phyloP scores from a whole-genome alignment of 805 yeast species.

The Nakazawaea siamensis region DNA sequence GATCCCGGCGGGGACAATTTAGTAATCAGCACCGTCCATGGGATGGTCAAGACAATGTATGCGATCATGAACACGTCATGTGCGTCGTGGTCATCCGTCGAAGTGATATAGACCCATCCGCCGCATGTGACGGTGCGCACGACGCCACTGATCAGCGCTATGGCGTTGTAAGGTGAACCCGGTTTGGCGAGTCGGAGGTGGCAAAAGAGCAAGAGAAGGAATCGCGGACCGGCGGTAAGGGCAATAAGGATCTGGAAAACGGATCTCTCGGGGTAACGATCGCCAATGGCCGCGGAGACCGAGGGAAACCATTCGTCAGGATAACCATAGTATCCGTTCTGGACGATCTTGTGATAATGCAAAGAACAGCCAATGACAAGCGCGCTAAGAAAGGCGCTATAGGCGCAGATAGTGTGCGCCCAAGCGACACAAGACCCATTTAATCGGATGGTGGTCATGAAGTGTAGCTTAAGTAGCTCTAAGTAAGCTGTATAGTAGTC shows the following conservation, averaged over 20 bases:
- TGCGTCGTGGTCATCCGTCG: conserved; percentile 94
- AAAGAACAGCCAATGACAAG: conserved; percentile 63
- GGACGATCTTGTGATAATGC: conserved; percentile 83
- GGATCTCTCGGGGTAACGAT: conserved; percentile 91
- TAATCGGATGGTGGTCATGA: conserved; percentile 28
- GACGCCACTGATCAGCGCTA: conserved; percentile 45
- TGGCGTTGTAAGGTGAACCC: conserved; percentile 24
- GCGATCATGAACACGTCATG: conserved; percentile 94
- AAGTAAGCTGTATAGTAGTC: too few species aligned
- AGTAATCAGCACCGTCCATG: conserved; percentile 74
- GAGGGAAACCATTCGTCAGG: conserved; percentile 99
- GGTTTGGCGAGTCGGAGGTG: conserved; percentile 37
- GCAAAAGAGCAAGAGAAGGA: conserved; percentile 47
- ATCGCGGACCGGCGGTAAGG: conserved; percentile 88
- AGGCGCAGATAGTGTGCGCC: conserved; percentile 67
- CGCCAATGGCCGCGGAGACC: conserved; percentile 96
- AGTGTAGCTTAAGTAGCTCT: too few species aligned
- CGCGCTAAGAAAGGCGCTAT: conserved; percentile 69
- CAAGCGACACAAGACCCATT: conserved; percentile 63
- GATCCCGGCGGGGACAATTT: conserved; percentile 38
- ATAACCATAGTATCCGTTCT: conserved; percentile 79
- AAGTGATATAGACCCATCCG: conserved; percentile 97
- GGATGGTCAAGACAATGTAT: conserved; percentile 81
- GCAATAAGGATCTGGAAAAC: conserved; percentile 89
- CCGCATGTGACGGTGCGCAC: conserved; percentile 94